A percentile compares a stretch with the other conserved stretches of the same genome.
Conservation (phyloP, 2,329 filamentous ascomycete species). For the Rosellinia necatrix region DNA sequence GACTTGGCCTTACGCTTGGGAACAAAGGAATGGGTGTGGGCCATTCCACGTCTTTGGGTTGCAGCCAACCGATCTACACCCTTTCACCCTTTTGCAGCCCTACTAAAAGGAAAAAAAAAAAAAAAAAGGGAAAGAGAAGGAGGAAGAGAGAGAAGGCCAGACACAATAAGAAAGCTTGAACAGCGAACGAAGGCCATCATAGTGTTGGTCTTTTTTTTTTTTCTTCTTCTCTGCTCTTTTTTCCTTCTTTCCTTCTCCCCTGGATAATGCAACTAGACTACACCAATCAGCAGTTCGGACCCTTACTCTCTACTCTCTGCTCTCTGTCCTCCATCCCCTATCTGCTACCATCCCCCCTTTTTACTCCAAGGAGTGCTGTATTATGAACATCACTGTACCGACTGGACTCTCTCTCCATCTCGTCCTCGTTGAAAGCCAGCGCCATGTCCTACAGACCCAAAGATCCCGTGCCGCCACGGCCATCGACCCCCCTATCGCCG, state of each 20-base stretch:
- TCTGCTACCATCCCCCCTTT: neutral
- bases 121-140: neutral
- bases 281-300: no score
- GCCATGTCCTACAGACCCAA: conserved; percentile 15
- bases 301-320: no score
- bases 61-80: conserved; percentile 20
- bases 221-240: neutral
- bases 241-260: neutral
- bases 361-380: neutral
- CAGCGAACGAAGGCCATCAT: no score
- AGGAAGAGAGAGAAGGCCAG: neutral
- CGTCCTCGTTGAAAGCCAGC: conserved; percentile 2
- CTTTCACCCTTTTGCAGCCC: conserved; percentile 6
- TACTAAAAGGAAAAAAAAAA: neutral
- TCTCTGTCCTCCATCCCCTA: neutral
- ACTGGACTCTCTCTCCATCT: neutral
- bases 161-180: no score
- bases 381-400: neutral
- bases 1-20: conserved; percentile 10
- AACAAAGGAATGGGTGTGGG: conserved; percentile 19
- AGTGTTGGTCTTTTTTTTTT: neutral
- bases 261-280: no score
- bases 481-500: conserved; percentile 14
- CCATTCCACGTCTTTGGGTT: conserved; percentile 23
- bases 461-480: conserved; percentile 12